Evolutionary conservation across 305 asterid genomes (phyloP).

Genomic region (Lippia alba): DNA sequence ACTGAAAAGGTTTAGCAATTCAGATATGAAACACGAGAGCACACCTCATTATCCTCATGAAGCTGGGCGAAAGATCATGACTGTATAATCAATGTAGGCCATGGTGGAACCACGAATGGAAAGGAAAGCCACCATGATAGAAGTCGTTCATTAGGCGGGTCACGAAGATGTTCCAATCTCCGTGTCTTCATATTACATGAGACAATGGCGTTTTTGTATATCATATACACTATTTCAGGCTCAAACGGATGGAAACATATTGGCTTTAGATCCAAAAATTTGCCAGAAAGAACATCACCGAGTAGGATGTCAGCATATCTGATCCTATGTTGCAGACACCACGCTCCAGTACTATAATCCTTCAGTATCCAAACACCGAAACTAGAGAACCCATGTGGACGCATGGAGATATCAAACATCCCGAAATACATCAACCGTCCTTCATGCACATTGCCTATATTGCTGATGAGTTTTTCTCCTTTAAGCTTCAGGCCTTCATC

Average conservation of each 20-base stretch:
- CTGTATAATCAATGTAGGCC: neutral
- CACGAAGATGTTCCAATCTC: too few species aligned
- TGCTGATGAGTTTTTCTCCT: neutral
- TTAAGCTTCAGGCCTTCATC: neutral
- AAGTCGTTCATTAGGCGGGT: too few species aligned
- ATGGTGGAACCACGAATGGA: neutral
- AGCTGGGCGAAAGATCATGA: neutral
- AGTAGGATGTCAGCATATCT: neutral
- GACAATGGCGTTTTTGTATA: neutral
- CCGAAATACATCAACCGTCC: slow-evolving; percentile 17
- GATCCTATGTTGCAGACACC: slow-evolving; percentile 14
- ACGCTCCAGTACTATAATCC: slow-evolving; percentile 5
- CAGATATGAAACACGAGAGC: neutral
- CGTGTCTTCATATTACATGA: neutral
- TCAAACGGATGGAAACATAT: slow-evolving; percentile 8
- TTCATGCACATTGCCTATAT: neutral
- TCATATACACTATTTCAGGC: neutral
- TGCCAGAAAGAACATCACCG: neutral
- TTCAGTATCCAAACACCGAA: neutral
- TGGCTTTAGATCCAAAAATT: neutral
- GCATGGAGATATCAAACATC: neutral
- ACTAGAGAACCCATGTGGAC: neutral
- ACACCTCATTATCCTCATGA: neutral
- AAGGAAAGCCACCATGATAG: too few species aligned
- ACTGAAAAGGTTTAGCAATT: too few species aligned